Base-by-base conservation (phyloP, 441 rosid genomes). In the Biscutella auriculata region DNA sequence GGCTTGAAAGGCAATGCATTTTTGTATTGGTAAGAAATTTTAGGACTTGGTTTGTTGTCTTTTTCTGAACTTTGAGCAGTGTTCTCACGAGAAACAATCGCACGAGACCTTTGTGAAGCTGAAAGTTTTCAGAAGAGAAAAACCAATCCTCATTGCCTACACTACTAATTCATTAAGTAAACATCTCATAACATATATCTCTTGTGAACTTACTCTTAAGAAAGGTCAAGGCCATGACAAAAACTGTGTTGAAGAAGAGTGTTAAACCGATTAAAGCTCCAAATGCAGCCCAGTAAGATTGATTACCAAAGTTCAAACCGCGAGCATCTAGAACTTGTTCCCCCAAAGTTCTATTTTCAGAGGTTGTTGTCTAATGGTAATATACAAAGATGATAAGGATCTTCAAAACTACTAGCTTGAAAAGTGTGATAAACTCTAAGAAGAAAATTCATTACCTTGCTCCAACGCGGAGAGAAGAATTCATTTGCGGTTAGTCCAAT, bases 381-480 rank as follows among this genome's bases (percentile, higher is more conserved):
- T 6, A 30, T 19, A 19, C 6, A 25, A 17, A 55, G 28, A 46
- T 54, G 5, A 13, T 3, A 14, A 35, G 4, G 21, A 63, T 55
- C 41, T 12, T 9, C 2, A 35, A 27, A 27, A 21, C 1, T 28
- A n/a, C n/a, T 9, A 27, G 34, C 33, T 17, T 35, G 1, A 29
- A 16, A 13, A 11, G 11, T 29, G 28, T 39, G 13, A 15, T 27
- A 30, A 29, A 23, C 8, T 9, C 48, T 1, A 3, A 21, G 35
- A 34, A 43, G 44, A 55, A 11, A 19, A 19, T 6, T 53, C 6
- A 32, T 45, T 19, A 60, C 86, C 86, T 70, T 69, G 19, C 71
- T 47, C 94, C 94, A 81, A 8, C 87, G 73, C 5, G 88, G 87
- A 58, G 87, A 82, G 10, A 67, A 82, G 62, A 88, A 88, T 30